A percentile compares a stretch with the other conserved stretches of the same genome.
Conservation (phyloP, 2,329 filamentous ascomycete species). For the Exophiala lecanii-corni region DNA sequence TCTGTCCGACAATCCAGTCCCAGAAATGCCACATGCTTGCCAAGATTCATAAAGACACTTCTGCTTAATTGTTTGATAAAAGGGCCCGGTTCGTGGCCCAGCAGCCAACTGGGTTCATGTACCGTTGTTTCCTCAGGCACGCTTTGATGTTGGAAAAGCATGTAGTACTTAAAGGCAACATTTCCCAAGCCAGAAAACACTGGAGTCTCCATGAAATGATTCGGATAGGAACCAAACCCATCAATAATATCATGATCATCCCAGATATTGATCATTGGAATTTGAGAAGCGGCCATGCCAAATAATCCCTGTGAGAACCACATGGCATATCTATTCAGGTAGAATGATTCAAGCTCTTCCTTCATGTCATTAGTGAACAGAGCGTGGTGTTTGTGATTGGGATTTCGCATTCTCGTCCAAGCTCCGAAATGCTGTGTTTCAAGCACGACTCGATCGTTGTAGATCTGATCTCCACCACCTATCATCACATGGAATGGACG, state of each 20-base stretch:
- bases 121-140: conserved; percentile 72
- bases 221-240: conserved; percentile 60
- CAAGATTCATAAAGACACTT: conserved; percentile 79
- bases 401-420: conserved; percentile 79
- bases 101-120: conserved; percentile 85
- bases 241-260: conserved; percentile 65
- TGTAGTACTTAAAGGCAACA: conserved; percentile 96
- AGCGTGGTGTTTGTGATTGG: conserved; percentile 70
- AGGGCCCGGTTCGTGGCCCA: conserved; percentile 74
- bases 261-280: conserved; percentile 95
- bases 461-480: conserved; percentile 93
- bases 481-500: conserved; percentile 97
- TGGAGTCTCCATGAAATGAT: conserved; percentile 79
- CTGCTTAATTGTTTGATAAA: conserved; percentile 85
- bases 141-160: conserved; percentile 97
- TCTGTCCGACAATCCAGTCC: conserved; percentile 91
- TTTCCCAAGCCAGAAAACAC: conserved; percentile 87
- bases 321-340: conserved; percentile 79
- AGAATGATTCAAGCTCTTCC: conserved; percentile 81
- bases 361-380: conserved; percentile 79
- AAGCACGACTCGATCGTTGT: conserved; percentile 79
- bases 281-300: conserved; percentile 85
- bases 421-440: conserved; percentile 72
- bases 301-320: conserved; percentile 98
- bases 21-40: conserved; percentile 72